phyloP scores from a whole-genome alignment of 2,329 filamentous ascomycete species.

The Amauroascus niger region DNA sequence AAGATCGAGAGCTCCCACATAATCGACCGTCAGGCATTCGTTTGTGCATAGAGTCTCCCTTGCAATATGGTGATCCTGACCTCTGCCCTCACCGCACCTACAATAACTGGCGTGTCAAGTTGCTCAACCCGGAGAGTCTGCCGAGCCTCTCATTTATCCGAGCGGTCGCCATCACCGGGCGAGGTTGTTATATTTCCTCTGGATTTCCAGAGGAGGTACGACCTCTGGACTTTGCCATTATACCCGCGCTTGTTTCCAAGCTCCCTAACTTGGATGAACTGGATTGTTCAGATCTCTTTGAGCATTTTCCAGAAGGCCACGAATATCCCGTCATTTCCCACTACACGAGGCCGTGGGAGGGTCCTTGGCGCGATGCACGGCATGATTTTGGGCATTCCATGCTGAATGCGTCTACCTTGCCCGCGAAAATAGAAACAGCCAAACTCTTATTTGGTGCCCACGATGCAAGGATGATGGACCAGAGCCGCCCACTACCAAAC shows the following conservation, averaged over 20 bases:
- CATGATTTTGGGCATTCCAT: conserved; percentile 10
- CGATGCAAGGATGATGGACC: background rate
- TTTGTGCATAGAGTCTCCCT: conserved; percentile 1
- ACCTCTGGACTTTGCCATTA: conserved; percentile 6
- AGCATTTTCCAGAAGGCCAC: conserved; percentile 5
- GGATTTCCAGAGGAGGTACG: background rate
- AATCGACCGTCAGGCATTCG: conserved; percentile 4
- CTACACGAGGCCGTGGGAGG: background rate
- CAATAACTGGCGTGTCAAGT: conserved; percentile 2
- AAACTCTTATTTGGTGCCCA: background rate
- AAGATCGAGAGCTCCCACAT: conserved; percentile 5
- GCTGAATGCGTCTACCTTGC: background rate
- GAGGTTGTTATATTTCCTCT: background rate
- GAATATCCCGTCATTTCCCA: background rate
- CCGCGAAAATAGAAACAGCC: conserved; percentile 1
- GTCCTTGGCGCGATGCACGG: conserved; percentile 9
- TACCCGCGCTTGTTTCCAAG: conserved; percentile 11
- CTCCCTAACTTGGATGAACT: conserved; percentile 10
- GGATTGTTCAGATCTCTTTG: conserved; percentile 1
- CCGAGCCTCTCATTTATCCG: conserved; percentile 5
- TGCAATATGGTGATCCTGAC: background rate
- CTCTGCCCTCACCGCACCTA: conserved; percentile 4
- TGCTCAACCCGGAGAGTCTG: conserved; percentile 6
- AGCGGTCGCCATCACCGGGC: background rate
- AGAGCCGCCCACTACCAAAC: conserved; percentile 3